Conservation (phyloP, 805 yeast species). For the Spathaspora passalidarum region DNA sequence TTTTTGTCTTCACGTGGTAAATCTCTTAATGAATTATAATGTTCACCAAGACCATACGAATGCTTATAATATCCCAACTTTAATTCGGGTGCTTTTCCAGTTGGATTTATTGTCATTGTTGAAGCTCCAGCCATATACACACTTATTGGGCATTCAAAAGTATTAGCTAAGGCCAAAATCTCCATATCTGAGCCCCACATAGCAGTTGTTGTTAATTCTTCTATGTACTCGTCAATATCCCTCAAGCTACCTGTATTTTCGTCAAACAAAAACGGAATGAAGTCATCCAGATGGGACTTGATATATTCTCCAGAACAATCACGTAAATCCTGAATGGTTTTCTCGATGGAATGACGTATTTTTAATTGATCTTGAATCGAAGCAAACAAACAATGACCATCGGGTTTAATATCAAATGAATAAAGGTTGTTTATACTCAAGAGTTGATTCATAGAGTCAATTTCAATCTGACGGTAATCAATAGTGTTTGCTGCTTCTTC, state of each 20-base stretch:
- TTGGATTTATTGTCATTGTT: conserved; percentile 59
- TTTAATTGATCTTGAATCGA: conserved; percentile 77
- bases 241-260: conserved; percentile 64
- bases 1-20: background rate
- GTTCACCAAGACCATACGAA: conserved; percentile 89
- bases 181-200: conserved; percentile 98
- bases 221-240: conserved; percentile 66
- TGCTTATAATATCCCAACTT: conserved; percentile 81
- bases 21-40: conserved; percentile 68
- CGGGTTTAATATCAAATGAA: conserved; percentile 76
- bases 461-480: conserved; percentile 69
- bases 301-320: conserved; percentile 65
- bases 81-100: conserved; percentile 42
- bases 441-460: conserved; percentile 56
- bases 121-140: conserved; percentile 78
- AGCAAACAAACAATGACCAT: conserved; percentile 92
- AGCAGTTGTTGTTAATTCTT: conserved; percentile 68
- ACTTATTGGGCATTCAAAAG: conserved; percentile 70
- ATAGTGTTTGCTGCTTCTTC: conserved; percentile 65
- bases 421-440: conserved; percentile 48
- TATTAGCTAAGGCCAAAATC: conserved; percentile 72
- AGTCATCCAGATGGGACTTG: conserved; percentile 61
- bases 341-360: conserved; percentile 40
- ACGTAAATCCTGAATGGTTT: conserved; percentile 55
- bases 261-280: conserved; percentile 78